Base-by-base conservation (phyloP, 1,139 yeast genomes). In the Meyerozyma athensensis region DNA sequence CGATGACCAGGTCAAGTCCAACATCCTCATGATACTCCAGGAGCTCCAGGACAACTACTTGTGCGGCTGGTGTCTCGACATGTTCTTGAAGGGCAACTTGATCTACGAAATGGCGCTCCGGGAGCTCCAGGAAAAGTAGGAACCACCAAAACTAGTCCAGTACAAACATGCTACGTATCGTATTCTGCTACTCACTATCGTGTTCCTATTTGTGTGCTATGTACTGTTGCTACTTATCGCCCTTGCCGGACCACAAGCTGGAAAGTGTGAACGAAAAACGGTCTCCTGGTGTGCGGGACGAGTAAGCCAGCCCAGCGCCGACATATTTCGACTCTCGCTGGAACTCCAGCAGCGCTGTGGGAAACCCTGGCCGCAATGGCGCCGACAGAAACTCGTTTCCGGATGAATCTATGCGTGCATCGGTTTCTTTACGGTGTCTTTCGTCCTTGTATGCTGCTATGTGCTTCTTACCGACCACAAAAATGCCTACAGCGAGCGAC, bases 221-320 rank as follows among this genome's bases (percentile, higher is more conserved):
- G n/a, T n/a, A n/a, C n/a, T n/a, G n/a, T n/a, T n/a, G n/a, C n/a
- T n/a, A n/a, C n/a, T n/a, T n/a, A n/a, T n/a, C n/a, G n/a, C n/a
- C n/a, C n/a, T 12, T 12, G 12, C 28, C 14, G 16, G 12, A 14
- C 8, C 12, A 24, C 3, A 30, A 19, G 22, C 26, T 32, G 28
- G 35, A 14, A 10, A 21, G 19, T 7, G 19, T 32, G 16, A 19
- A 32, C 12, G 10, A 4, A 22, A 32, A 36, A 12, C 32, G 19
- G 32, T 52, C 79, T 10, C 79, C 79, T 8, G 68, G 65, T 39
- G 65, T 66, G 43, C 81, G 58, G 24, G 76, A 64, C 60, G 73
- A 45, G 63, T 79, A 80, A 35, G 86, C 73, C 35, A 63, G 62
- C 1, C 86, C 86, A 1, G 81, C 69, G 5, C 87, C 90, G 46